Evolutionary conservation across 345 rosid genomes (phyloP), one percentile per base, ranked within the genome.

Genomic region (Citrus trifoliata): DNA sequence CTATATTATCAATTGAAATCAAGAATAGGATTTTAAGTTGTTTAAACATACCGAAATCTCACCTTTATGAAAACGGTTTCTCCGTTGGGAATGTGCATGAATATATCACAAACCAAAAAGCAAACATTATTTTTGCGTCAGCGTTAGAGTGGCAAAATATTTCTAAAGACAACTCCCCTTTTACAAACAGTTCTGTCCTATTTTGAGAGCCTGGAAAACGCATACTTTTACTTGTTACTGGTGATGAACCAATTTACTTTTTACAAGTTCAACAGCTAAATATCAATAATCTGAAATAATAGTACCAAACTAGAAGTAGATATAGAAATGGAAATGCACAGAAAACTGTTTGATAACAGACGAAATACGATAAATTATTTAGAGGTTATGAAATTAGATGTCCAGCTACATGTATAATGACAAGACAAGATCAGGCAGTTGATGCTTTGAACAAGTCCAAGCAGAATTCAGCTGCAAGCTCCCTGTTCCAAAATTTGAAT

Each of bases 1-100:
- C 46, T 22, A 3, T 16, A 7, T 37, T 7, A 64, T 64, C 1
- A 32, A 18, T 25, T 32, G 22, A 19, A 30, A 64, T 64, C 12
- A 18, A 63, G 6, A 10, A 13, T 1, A 28, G 22, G 67, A 30
- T 25, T 33, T 30, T 32, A 33, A 60, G 40, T 56, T 33, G 40
- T 33, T 22, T 30, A 56, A 72, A 35, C 16, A 22, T 10, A 55
- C 21, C 21, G 33, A 59, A 40, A n/a, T 24, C 38, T 40, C 16
- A 92, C 94, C 91, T 90, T 89, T 89, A 90, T 89, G 91, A 90
- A 89, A 80, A 92, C 88, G 71, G 88, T 88, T 61, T 93, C 90
- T 77, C 90, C 94, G 73, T 88, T 79, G 13, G 97, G 95, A 61
- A 86, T 81, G 27, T 59, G 76, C 56, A 46, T 42, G 67, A 86